Base-by-base conservation (phyloP, 2,329 filamentous ascomycete genomes). In the Calonectria leucothoes region DNA sequence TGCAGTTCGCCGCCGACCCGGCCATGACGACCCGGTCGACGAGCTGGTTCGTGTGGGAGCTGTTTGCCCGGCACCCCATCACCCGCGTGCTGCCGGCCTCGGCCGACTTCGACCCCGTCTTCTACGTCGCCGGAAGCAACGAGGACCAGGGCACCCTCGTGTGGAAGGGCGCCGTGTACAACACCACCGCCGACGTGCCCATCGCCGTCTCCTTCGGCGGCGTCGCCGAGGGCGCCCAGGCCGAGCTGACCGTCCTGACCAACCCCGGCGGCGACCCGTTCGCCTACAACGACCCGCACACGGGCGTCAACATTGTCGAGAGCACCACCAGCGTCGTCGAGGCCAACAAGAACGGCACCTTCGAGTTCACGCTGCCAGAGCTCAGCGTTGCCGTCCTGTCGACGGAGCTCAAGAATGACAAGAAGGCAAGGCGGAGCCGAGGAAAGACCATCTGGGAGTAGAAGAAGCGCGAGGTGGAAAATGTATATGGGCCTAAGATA, bases 311-410 rank as follows among this genome's bases (percentile, higher is more conserved):
- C 73, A 86, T 90, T 25, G 89, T 91, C 0, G 81, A 87, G 66
- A 87, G 83, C 25, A 83, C 81, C 1, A 85, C 80, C 14, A 80
- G 78, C 1, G 81, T 81, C 0, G 72, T 90, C 25, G 82, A 79
- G 76, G 88, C 87, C 3, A 85, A 84, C 20, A 77, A 80, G 4
- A 82, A 86, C 31, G 90, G 90, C 2, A 81, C 77, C 2, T 91
- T 92, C 76, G 82, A 81, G 52, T 92, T 92, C 76, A 84, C 80
- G 31, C 73, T 92, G 78, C 90, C 90, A 0, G 83, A 89, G 75
- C 82, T 91, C 71, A 91, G 89, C 75, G 87, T 92, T 63, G 89
- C 89, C 17, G 87, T 92, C 3, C 78, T 92, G 66, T 88, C 91
- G 66, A 87, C 86, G 0, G 78, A 77, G 1, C 65, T 71, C n/a